Evolutionary conservation across 1,139 yeast genomes (phyloP).

Genomic region (Magnusiomyces clavatus): DNA sequence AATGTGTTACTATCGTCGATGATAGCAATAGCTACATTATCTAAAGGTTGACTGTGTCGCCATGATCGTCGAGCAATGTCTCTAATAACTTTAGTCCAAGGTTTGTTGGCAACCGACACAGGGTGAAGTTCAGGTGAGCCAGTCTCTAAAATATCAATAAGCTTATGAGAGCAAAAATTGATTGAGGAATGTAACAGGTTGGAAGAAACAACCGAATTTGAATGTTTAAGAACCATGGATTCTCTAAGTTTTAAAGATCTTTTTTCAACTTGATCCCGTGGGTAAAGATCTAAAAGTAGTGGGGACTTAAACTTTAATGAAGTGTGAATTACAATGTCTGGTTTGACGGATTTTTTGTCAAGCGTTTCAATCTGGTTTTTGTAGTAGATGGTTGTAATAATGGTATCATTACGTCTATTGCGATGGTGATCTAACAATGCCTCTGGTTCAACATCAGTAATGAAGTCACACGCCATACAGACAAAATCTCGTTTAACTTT

Average conservation of each 20-base stretch:
- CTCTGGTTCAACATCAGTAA: constrained; percentile 88
- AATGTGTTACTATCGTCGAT: constrained; percentile 42
- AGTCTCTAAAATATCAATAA: constrained; percentile 37
- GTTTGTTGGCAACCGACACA: constrained; percentile 30
- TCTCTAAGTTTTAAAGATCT: constrained; percentile 72
- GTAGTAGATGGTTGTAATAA: constrained; percentile 55
- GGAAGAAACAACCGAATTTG: constrained; percentile 68
- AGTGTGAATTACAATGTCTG: constrained; percentile 49
- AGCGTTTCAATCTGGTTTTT: constrained; percentile 60
- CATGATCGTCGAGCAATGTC: constrained; percentile 89
- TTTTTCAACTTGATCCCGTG: constrained; percentile 55
- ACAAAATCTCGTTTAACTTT: constrained; percentile 50
- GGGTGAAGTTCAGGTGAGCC: constrained; percentile 18
- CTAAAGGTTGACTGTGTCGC: constrained; percentile 60
- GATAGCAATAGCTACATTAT: constrained; percentile 51
- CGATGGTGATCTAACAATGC: constrained; percentile 78
- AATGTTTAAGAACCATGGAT: constrained; percentile 84
- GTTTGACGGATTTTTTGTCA: constrained; percentile 69
- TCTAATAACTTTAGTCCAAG: constrained; percentile 65
- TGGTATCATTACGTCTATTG: constrained; percentile 54
- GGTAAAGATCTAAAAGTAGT: constrained; percentile 61
- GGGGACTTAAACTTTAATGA: constrained; percentile 36
- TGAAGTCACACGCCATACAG: constrained; percentile 84
- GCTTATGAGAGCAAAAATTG: constrained; percentile 59
- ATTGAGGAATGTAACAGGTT: constrained; percentile 70